Percentiles rank a stretch among this genome's conserved stretches.
Evolutionary conservation across 176 grass and related monocot genomes (phyloP).

Genomic region (Oryza australiensis): DNA sequence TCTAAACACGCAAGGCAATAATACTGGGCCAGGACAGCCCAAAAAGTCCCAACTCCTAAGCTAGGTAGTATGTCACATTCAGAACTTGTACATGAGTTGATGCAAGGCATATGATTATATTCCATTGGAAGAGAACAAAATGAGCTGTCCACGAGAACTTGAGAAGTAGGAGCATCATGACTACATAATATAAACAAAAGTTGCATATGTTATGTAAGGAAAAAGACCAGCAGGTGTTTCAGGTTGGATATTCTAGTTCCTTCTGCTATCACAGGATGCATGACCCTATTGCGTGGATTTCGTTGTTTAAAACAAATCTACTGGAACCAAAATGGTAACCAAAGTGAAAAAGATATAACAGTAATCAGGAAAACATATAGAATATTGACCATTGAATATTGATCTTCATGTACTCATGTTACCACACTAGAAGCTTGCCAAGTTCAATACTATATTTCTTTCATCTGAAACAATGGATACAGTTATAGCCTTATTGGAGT

Average conservation of each 20-base stretch:
- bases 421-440: neutral
- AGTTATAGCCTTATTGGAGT: conserved; percentile 1
- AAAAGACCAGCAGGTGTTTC: neutral
- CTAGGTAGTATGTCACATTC: conserved; percentile 37
- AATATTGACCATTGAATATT: neutral
- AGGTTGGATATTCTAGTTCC: neutral
- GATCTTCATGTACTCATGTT: neutral
- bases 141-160: neutral
- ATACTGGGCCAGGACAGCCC: neutral
- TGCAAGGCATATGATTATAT: neutral
- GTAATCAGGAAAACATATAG: neutral
- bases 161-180: neutral
- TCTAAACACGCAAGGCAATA: conserved; percentile 15
- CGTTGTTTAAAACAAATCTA: neutral
- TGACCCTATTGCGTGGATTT: neutral
- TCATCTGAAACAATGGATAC: neutral
- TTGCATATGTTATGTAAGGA: neutral
- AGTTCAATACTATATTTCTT: neutral
- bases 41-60: conserved; percentile 22
- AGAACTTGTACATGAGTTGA: conserved; percentile 18
- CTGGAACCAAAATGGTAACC: neutral
- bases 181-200: neutral
- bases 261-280: neutral
- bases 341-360: neutral
- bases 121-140: conserved; percentile 3